phyloP scores from a whole-genome alignment of 2,329 filamentous ascomycete genomes.

The Apiospora sp. region DNA sequence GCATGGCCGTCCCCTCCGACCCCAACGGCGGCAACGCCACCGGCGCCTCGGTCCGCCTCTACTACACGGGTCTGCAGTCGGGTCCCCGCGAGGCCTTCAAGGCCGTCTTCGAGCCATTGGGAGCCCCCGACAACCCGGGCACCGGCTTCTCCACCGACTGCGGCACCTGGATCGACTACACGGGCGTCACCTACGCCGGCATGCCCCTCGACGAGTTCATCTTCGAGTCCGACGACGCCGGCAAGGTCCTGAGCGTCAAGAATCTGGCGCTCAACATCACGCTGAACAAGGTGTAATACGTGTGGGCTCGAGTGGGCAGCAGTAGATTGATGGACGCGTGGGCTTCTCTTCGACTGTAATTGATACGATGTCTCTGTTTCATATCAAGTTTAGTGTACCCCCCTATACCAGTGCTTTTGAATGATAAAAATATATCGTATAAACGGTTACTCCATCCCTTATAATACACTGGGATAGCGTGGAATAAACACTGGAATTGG shows the following conservation, averaged over 20 bases:
- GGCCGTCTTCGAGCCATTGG: constrained; percentile 44
- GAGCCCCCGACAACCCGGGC: constrained; percentile 29
- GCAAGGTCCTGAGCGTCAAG: constrained; percentile 37
- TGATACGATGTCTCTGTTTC: not conserved
- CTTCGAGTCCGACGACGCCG: constrained; percentile 38
- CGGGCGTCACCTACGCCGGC: constrained; percentile 38
- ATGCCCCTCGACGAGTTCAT: constrained; percentile 40
- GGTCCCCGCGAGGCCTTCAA: constrained; percentile 43
- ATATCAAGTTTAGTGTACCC: not conserved
- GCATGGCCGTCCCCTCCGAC: constrained; percentile 35
- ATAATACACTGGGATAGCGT: too few relatives aligned
- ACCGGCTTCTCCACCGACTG: constrained; percentile 37
- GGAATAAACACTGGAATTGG: too few relatives aligned
- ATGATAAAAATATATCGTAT: too few relatives aligned
- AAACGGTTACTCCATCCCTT: too few relatives aligned
- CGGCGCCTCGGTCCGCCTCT: constrained; percentile 40
- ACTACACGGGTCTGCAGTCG: constrained; percentile 42
- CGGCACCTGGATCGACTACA: constrained; percentile 37
- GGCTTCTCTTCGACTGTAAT: too few relatives aligned
- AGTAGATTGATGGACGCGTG: not conserved
- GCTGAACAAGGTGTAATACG: constrained; percentile 31
- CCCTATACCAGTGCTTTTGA: too few relatives aligned
- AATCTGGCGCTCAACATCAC: constrained; percentile 38
- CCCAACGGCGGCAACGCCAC: constrained; percentile 34
- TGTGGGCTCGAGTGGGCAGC: not conserved